Base-by-base conservation (phyloP, 192 early-diverging fungal species). In the Umbelopsis ramanniana region DNA sequence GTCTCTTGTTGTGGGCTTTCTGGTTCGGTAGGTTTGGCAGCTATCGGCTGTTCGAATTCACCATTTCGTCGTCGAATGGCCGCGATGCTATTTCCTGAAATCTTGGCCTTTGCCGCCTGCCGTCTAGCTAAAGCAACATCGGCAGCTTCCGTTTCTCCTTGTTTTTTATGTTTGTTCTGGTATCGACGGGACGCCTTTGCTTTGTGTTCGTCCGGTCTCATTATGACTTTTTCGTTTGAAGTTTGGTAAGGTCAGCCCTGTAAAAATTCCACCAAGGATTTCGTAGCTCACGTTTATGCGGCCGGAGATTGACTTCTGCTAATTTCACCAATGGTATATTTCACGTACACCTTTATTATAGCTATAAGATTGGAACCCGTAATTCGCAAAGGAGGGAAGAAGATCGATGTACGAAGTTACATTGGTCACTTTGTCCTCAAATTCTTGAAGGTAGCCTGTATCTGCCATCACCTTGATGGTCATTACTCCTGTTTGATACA, bases 171-270 rank as follows among this genome's bases (percentile, higher is more conserved):
- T n/a, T 37, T 38, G 40, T 63, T 35, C 48, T 79, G 77, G 40
- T 79, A 79, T 43, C 69, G 46, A 17, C 73, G 72, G 6, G 77
- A 74, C 6, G 74, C 66, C 26, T 74, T 79, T 43, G 77, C 68
- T 72, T 79, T 79, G 21, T 79, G 77, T 38, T 74, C 72, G 43
- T 79, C 77, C 10, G 77, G 77, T 57, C 77, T 38, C 77, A 79
- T 79, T 35, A 22, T 52, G 24, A 43, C 8, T 43, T 43, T 43
- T 0, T 6, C 10, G 26, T 3, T 37, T 14, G 9, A 57, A 37
- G 15, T n/a, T n/a, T 12, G 35, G 17, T 29, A 63, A 38, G 12
- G 19, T 35, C 3, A 19, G 8, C 15, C 29, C 2, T 17, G 15
- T 50, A 21, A 10, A 50, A 50, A 50, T 15, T 17, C 5, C 15